Conservation (phyloP, 768 basidiomycete genomes). For the Leccinellum albellum region DNA sequence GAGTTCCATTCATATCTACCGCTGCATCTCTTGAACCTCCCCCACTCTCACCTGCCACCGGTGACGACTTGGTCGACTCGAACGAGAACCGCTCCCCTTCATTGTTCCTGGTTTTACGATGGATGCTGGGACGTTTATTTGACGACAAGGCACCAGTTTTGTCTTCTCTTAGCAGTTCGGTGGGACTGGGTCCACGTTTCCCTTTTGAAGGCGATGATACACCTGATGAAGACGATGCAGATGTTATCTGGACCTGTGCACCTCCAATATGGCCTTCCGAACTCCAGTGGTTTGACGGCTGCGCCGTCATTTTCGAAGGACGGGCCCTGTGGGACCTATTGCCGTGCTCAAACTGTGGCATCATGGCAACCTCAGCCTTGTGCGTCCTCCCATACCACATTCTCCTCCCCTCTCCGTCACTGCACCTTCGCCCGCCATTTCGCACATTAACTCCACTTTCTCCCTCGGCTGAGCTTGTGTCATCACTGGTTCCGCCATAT, state of each 20-base stretch:
- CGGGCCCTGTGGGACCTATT: conserved; percentile 1
- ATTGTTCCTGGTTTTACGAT: conserved; percentile 35
- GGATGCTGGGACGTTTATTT: conserved; percentile 67
- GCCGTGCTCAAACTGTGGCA: neutral
- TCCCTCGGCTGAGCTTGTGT: conserved; percentile 15
- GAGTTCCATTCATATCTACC: conserved; percentile 1
- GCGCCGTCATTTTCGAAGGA: conserved; percentile 6
- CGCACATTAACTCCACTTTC: conserved; percentile 2
- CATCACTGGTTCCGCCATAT: conserved; percentile 20
- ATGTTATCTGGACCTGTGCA: conserved; percentile 1
- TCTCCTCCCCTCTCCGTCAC: conserved; percentile 10
- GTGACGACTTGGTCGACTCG: conserved; percentile 7
- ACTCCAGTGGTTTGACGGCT: conserved; percentile 1
- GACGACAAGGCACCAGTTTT: conserved; percentile 51
- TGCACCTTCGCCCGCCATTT: conserved; percentile 18
- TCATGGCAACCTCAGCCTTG: neutral
- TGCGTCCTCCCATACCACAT: conserved; percentile 1
- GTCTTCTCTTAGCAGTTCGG: conserved; percentile 62
- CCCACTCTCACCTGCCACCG: conserved; percentile 7
- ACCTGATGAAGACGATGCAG: conserved; percentile 15
- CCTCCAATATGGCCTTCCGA: conserved; percentile 5
- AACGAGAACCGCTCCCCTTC: conserved; percentile 12
- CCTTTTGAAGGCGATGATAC: conserved; percentile 39
- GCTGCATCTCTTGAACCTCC: conserved; percentile 2
- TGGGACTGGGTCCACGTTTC: conserved; percentile 70